These are phyloP conservation scores for Calonectria hawksworthii DNA, from an alignment of 2,329 filamentous ascomycete genomes.

Conservation along the genomic window DNA sequence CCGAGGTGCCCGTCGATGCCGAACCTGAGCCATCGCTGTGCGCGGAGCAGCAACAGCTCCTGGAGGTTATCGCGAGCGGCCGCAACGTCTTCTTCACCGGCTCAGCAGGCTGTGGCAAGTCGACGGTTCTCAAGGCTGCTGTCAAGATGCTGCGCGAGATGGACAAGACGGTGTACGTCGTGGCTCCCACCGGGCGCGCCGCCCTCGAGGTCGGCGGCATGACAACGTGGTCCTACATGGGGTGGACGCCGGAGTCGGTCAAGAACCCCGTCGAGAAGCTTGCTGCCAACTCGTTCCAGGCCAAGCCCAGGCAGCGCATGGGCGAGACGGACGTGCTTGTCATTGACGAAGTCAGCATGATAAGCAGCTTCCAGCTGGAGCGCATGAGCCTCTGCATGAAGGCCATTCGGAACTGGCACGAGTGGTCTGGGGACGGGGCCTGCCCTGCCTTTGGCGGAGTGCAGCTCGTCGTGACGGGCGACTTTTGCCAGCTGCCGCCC, in stretches of 20 bases:
- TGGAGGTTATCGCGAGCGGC: conserved; percentile 63
- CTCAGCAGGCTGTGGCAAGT: conserved; percentile 64
- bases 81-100: conserved; percentile 76
- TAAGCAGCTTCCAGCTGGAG: conserved; percentile 61
- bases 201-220: conserved; percentile 69
- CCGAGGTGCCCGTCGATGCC: background rate
- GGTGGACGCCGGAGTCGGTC: conserved; percentile 61
- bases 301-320: conserved; percentile 52
- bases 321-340: conserved; percentile 66
- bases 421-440: background rate
- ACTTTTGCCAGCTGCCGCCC: conserved; percentile 73
- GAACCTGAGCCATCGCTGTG: conserved; percentile 23
- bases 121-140: conserved; percentile 43
- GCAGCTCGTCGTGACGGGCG: conserved; percentile 50
- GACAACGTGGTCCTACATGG: conserved; percentile 70
- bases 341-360: conserved; percentile 78
- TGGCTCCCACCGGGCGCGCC: conserved; percentile 72
- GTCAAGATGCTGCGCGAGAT: conserved; percentile 23
- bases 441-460: conserved; percentile 42
- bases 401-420: background rate
- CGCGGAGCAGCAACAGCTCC: conserved; percentile 41
- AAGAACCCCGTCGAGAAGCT: conserved; percentile 36
- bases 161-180: conserved; percentile 58
- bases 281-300: rapidly evolving
- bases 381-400: conserved; percentile 51